phyloP scores from a whole-genome alignment of 345 rosid species.

The Dipteronia sinensis region DNA sequence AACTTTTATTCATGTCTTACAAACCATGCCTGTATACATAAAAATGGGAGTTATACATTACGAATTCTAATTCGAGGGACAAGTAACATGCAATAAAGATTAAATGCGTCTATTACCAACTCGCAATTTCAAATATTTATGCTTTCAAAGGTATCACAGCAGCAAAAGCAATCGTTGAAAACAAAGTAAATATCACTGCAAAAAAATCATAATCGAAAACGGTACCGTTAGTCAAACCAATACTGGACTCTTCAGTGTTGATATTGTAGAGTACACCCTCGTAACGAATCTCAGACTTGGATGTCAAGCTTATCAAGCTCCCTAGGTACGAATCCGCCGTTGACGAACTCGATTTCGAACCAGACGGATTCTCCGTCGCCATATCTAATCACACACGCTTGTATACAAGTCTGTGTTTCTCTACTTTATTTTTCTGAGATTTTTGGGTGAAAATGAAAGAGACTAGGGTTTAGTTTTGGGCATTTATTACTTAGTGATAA shows the following conservation, averaged over 20 bases:
- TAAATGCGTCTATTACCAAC: too few relatives aligned
- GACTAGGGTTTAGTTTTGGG: conserved; percentile 49
- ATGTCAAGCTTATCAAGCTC: conserved; percentile 94
- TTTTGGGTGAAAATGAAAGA: conserved; percentile 4
- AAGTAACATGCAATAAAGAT: too few relatives aligned
- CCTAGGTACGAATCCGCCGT: conserved; percentile 93
- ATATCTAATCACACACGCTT: conserved; percentile 21
- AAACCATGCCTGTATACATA: too few relatives aligned
- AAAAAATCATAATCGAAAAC: background rate
- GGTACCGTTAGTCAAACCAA: conserved; percentile 86
- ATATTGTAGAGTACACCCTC: conserved; percentile 92
- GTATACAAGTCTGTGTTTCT: background rate
- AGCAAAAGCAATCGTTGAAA: background rate
- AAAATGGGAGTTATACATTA: too few relatives aligned
- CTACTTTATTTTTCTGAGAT: background rate
- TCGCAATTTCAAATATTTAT: too few relatives aligned
- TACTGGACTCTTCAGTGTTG: conserved; percentile 95
- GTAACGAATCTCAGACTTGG: conserved; percentile 72
- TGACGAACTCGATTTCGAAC: conserved; percentile 60
- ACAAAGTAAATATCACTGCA: background rate
- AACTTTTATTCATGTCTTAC: too few relatives aligned
- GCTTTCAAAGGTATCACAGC: background rate
- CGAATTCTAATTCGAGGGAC: too few relatives aligned
- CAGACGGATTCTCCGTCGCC: conserved; percentile 58
- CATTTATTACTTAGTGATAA: conserved; percentile 21